Evolutionary conservation across 2,329 filamentous ascomycete genomes (phyloP).

Genomic region (Colletotrichum phormii): DNA sequence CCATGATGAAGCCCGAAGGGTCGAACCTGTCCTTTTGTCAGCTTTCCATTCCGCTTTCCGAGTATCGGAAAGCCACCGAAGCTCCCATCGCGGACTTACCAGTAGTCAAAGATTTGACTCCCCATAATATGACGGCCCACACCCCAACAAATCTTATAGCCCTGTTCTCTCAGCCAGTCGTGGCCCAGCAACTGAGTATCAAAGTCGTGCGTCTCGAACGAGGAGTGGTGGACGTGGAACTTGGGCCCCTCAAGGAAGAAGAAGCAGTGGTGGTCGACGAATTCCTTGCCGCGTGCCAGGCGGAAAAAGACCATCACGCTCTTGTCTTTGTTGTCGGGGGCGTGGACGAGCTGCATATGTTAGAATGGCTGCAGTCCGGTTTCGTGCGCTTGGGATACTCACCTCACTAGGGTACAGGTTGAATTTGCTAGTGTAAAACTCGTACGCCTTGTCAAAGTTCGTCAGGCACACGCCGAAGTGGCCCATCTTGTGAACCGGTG

Average conservation of each 20-base stretch:
- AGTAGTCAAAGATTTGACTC: conserved; percentile 71
- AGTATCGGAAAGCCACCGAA: background rate
- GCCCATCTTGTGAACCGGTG: conserved; percentile 64
- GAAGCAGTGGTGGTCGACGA: conserved; percentile 64
- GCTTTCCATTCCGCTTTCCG: background rate
- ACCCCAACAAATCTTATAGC: conserved; percentile 76
- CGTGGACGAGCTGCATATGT: conserved; percentile 36
- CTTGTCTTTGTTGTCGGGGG: conserved; percentile 41
- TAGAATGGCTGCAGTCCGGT: background rate
- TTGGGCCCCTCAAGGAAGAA: conserved; percentile 60
- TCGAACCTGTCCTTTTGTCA: conserved; percentile 61
- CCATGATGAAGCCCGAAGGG: conserved; percentile 71
- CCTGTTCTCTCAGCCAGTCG: conserved; percentile 73
- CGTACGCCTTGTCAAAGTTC: conserved; percentile 58
- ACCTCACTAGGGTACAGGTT: conserved; percentile 65
- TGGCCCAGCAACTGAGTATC: conserved; percentile 78
- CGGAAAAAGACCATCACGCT: conserved; percentile 59
- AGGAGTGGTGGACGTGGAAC: conserved; percentile 73
- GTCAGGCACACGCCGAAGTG: conserved; percentile 67
- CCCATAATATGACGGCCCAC: conserved; percentile 78
- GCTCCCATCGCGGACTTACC: conserved; percentile 35
- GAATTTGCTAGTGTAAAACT: conserved; percentile 63
- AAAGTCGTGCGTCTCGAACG: conserved; percentile 78
- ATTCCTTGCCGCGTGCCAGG: conserved; percentile 54
- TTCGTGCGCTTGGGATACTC: conserved; percentile 21